Percentiles rank a stretch among this genome's conserved stretches.
These are phyloP conservation scores for Takashimella tepidaria DNA, from an alignment of 1,284 basidiomycete species.

Conservation along the genomic window DNA sequence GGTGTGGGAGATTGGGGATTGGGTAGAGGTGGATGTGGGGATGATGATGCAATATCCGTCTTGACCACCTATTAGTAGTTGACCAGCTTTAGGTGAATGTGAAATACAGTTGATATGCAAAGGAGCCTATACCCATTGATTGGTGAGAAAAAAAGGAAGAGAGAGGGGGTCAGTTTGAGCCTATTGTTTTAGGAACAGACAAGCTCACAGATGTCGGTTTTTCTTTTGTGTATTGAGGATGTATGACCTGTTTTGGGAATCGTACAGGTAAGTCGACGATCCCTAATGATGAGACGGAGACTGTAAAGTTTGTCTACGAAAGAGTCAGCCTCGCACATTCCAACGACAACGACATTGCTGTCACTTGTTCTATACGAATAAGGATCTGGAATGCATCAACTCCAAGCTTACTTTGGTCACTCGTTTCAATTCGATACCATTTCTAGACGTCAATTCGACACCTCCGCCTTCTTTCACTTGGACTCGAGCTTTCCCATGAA, in stretches of 20 bases:
- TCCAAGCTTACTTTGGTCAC: conserved; percentile 35
- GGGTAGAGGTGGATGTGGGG: conserved; percentile 9
- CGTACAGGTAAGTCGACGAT: conserved; percentile 22
- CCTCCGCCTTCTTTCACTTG: conserved; percentile 26
- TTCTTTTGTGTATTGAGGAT: conserved; percentile 33
- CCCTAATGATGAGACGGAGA: conserved; percentile 26
- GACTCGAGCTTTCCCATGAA: conserved; percentile 42
- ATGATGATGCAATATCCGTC: conserved; percentile 46
- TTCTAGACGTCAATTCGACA: conserved; percentile 18
- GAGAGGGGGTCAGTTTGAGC: conserved; percentile 7
- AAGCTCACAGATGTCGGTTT: conserved; percentile 26
- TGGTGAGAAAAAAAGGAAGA: neutral
- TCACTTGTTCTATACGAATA: neutral
- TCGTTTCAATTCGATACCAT: conserved; percentile 32
- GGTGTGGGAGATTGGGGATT: conserved; percentile 32
- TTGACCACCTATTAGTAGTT: conserved; percentile 44
- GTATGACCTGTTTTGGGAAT: conserved; percentile 40
- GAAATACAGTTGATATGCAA: conserved; percentile 42
- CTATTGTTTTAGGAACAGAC: no score
- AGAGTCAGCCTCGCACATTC: conserved; percentile 10
- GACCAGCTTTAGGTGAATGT: conserved; percentile 28
- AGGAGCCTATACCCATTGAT: conserved; percentile 34
- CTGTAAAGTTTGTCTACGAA: conserved; percentile 31
- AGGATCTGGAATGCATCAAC: conserved; percentile 1
- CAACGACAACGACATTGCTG: no score